These are phyloP conservation scores for Daldinia grandis DNA, from an alignment of 495 filamentous ascomycete species.

Conservation along the genomic window DNA sequence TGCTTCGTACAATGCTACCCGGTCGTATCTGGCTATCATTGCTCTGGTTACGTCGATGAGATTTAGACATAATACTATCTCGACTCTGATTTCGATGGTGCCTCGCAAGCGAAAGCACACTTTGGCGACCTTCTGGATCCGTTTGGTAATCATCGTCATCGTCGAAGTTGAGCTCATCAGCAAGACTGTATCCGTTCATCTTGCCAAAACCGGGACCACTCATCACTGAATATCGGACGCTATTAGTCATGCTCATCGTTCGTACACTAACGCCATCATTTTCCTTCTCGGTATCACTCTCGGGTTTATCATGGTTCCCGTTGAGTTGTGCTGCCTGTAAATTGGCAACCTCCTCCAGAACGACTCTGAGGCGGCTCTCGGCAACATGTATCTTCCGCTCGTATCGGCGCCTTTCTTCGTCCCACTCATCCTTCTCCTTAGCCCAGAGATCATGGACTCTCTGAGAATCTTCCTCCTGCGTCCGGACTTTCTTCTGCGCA, in stretches of 20 bases:
- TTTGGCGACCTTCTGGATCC: constrained; percentile 63
- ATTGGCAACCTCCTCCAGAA: constrained; percentile 84
- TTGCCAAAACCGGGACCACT: constrained; percentile 63
- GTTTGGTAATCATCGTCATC: constrained; percentile 74
- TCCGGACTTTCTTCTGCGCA: constrained; percentile 77
- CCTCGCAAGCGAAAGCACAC: constrained; percentile 53
- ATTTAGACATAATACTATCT: constrained; percentile 55
- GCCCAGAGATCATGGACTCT: constrained; percentile 79
- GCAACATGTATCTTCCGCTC: constrained; percentile 87
- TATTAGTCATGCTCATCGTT: constrained; percentile 79
- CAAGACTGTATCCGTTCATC: constrained; percentile 75
- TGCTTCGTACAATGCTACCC: constrained; percentile 58
- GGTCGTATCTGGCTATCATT: constrained; percentile 60
- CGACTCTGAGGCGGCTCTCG: constrained; percentile 82
- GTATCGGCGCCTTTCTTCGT: constrained; percentile 77
- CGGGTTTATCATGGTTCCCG: constrained; percentile 48
- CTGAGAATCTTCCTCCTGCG: constrained; percentile 83
- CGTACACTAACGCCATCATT: constrained; percentile 82
- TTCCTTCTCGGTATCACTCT: constrained; percentile 63
- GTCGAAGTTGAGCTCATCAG: constrained; percentile 88
- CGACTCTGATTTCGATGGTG: constrained; percentile 54
- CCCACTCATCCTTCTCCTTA: constrained; percentile 82
- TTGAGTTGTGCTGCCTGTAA: constrained; percentile 68
- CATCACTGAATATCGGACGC: constrained; percentile 74
- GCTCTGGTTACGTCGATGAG: constrained; percentile 59